Base-by-base conservation (phyloP, 768 basidiomycete species). In the Phaffia tasmanica region DNA sequence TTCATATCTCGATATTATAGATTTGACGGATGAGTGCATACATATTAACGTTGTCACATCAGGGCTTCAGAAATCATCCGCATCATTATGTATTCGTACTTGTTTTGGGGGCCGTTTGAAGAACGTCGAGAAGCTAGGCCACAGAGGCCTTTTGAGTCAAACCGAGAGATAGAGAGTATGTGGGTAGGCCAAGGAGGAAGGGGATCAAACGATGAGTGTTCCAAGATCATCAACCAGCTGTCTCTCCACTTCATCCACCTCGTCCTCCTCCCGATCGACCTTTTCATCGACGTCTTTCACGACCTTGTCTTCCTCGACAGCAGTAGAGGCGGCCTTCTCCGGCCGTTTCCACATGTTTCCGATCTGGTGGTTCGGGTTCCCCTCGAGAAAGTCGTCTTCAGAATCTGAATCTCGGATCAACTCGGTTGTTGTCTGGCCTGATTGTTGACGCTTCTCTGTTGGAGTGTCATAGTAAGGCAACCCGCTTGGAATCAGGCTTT, bases 301-400 rank as follows among this genome's bases (percentile, higher is more conserved):
- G 42, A 32, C 66, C 55, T 65, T 57, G 8, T 46, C 59, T 15
- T 48, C 25, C 21, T 58, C 64, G 25, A 47, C 56, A 3, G 58
- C 64, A 8, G 19, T 46, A 8, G 32, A 19, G 11, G 42, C 63
- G 23, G n/a, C 32, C 63, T 48, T 56, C 19, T 57, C 56, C 8
- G n/a, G 27, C 15, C 56, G 56, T 32, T 29, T 29, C 56, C 56
- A 25, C 27, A 29, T 57, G 27, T 57, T 57, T 21, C 27, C 27
- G 25, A 57, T 57, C 56, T 47, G 53, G 69, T 84, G 86, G 71
- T 88, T 88, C 1, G 86, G 86, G 73, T 88, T 88, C 3, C 80
- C 80, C 3, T 86, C 78, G 15, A 87, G 78, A 25, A 88, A 79
- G 72, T 88, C 86, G 64, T 83, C 55, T 69, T 79, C 76, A 74